These are phyloP conservation scores for Bidens hawaiensis DNA, from an alignment of 140 eudicot species.

Conservation along the genomic window DNA sequence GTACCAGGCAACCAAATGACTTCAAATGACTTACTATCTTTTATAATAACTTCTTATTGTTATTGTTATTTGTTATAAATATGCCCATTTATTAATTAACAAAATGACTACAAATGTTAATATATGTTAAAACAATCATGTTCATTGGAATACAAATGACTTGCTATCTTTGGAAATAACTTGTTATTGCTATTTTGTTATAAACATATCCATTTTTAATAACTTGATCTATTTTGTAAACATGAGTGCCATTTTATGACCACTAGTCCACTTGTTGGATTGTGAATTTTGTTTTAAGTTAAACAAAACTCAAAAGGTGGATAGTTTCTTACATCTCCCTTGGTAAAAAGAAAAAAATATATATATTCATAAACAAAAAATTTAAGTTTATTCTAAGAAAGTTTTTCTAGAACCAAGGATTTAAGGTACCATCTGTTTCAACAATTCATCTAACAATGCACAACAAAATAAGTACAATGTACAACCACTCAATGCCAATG, in stretches of 20 bases:
- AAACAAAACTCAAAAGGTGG: neutral
- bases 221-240: neutral
- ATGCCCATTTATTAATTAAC: too few relatives aligned
- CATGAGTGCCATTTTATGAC: neutral
- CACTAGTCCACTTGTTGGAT: neutral
- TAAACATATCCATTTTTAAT: too few relatives aligned
- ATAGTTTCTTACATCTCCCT: neutral
- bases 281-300: neutral
- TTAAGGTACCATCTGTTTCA: constrained; percentile 9
- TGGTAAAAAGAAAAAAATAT: neutral
- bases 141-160: too few relatives aligned
- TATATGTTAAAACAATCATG: too few relatives aligned
- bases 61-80: too few relatives aligned
- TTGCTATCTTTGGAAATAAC: too few relatives aligned
- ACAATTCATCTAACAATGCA: constrained; percentile 3
- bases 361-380: neutral
- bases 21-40: too few relatives aligned
- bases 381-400: constrained; percentile 1
- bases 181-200: too few relatives aligned
- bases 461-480: constrained; percentile 7
- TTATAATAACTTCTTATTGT: too few relatives aligned
- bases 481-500: constrained; percentile 11
- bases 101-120: too few relatives aligned
- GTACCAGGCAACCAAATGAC: too few relatives aligned
- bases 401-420: neutral